These are phyloP conservation scores for Pezicula radicicola DNA, from an alignment of 2,329 filamentous ascomycete genomes.

Conservation along the genomic window DNA sequence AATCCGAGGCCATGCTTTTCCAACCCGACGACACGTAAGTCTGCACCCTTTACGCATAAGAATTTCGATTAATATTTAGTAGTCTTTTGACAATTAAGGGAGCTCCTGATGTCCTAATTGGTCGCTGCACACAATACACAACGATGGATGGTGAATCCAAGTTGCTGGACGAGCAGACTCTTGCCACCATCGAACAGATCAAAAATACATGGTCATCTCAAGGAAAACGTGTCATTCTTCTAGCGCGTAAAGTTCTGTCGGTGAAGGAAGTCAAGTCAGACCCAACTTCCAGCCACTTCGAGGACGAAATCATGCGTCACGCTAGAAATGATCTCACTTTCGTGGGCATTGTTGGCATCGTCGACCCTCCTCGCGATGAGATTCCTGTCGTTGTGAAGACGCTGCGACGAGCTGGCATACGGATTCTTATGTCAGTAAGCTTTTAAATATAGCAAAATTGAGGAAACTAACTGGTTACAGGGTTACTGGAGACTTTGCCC, in stretches of 20 bases:
- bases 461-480: slow-evolving; percentile 18
- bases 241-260: slow-evolving; percentile 58
- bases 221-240: slow-evolving; percentile 64
- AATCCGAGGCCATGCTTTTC: slow-evolving; percentile 25
- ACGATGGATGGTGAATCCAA: slow-evolving; percentile 50
- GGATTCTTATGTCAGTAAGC: slow-evolving; percentile 67
- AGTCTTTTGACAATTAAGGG: slow-evolving; percentile 72
- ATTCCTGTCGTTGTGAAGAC: slow-evolving; percentile 58
- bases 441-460: not conserved
- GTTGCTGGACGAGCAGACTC: slow-evolving; percentile 43
- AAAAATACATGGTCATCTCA: slow-evolving; percentile 69
- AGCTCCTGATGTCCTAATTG: slow-evolving; percentile 70
- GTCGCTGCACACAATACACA: slow-evolving; percentile 57
- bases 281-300: slow-evolving; percentile 46
- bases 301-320: slow-evolving; percentile 54
- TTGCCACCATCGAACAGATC: slow-evolving; percentile 47
- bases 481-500: slow-evolving; percentile 74
- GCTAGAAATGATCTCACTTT: slow-evolving; percentile 46
- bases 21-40: slow-evolving; percentile 23
- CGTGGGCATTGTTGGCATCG: slow-evolving; percentile 54
- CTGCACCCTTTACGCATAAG: not conserved
- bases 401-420: slow-evolving; percentile 65
- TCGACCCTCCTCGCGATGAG: slow-evolving; percentile 58
- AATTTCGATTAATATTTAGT: slow-evolving; percentile 7
- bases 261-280: slow-evolving; percentile 34